Evolutionary conservation across 176 grass and related monocot genomes (phyloP).

Genomic region (Aegilops speltoides): DNA sequence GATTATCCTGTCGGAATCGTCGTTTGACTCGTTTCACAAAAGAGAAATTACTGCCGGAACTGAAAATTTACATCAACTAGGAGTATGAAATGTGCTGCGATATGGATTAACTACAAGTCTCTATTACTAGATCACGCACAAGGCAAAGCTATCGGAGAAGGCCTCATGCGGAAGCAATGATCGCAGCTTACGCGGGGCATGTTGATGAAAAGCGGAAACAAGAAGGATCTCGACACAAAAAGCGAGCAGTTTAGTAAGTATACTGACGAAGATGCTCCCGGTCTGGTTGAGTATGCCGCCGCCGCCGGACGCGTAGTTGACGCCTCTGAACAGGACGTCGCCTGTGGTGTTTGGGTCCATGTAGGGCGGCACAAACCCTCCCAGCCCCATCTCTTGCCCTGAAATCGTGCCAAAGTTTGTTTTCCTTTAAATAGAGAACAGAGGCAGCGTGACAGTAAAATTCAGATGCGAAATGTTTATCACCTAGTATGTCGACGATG

Average conservation of each 20-base stretch:
- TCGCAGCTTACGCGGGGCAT: conserved; percentile 15
- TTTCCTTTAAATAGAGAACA: too few species aligned
- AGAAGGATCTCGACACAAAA: conserved; percentile 18
- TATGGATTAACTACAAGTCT: neutral
- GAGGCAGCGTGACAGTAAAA: conserved; percentile 5
- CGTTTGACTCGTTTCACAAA: too few species aligned
- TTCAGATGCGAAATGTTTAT: neutral
- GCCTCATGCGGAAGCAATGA: conserved; percentile 30
- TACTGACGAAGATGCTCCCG: conserved; percentile 74
- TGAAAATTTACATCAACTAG: neutral
- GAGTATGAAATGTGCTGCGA: neutral
- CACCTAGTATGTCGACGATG: conserved; percentile 72
- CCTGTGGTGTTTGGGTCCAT: conserved; percentile 62
- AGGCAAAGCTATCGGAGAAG: neutral
- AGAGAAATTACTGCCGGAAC: neutral
- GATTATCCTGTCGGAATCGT: too few species aligned
- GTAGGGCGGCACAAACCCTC: conserved; percentile 60
- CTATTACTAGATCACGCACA: neutral
- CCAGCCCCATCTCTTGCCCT: conserved; percentile 62
- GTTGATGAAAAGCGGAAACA: neutral
- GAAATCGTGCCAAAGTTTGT: neutral
- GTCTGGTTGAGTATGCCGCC: conserved; percentile 87
- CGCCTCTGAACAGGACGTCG: conserved; percentile 49
- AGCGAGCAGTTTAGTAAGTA: neutral
- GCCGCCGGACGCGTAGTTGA: conserved; percentile 90